phyloP scores from a whole-genome alignment of 106 monocot genomes.

The Agapanthus africanus region DNA sequence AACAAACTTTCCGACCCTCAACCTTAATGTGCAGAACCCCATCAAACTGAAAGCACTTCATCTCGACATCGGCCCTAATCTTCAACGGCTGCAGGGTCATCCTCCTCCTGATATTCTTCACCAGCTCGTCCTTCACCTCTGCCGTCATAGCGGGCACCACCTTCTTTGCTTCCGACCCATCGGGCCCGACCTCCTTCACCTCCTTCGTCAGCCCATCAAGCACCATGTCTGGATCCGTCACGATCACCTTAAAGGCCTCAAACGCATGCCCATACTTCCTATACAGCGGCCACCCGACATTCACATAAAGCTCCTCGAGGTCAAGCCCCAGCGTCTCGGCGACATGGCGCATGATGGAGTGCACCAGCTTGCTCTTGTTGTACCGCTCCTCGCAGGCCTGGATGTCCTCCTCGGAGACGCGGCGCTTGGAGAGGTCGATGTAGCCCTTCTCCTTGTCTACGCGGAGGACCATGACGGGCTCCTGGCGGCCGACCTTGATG shows the following conservation, averaged over 20 bases:
- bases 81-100: constrained; percentile 93
- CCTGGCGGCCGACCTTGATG: constrained; percentile 66
- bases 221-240: constrained; percentile 70
- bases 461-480: constrained; percentile 82
- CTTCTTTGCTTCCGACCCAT: constrained; percentile 74
- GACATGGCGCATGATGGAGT: constrained; percentile 96
- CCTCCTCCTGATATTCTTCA: constrained; percentile 86
- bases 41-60: constrained; percentile 90
- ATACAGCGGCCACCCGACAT: constrained; percentile 88
- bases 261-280: constrained; percentile 85
- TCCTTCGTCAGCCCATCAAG: constrained; percentile 50
- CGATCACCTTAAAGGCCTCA: constrained; percentile 89
- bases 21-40: constrained; percentile 86
- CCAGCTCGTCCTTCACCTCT: constrained; percentile 70
- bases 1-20: constrained; percentile 8
- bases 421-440: constrained; percentile 89
- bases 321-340: constrained; percentile 75
- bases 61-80: constrained; percentile 86
- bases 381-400: constrained; percentile 82
- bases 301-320: constrained; percentile 76
- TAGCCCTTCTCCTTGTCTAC: constrained; percentile 93
- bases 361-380: constrained; percentile 90
- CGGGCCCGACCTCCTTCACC: constrained; percentile 70
- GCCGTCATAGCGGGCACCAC: constrained; percentile 65
- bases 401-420: constrained; percentile 96